Evolutionary conservation across 75 land plant genomes (phyloP).

Genomic region (Pinus albicaulis): DNA sequence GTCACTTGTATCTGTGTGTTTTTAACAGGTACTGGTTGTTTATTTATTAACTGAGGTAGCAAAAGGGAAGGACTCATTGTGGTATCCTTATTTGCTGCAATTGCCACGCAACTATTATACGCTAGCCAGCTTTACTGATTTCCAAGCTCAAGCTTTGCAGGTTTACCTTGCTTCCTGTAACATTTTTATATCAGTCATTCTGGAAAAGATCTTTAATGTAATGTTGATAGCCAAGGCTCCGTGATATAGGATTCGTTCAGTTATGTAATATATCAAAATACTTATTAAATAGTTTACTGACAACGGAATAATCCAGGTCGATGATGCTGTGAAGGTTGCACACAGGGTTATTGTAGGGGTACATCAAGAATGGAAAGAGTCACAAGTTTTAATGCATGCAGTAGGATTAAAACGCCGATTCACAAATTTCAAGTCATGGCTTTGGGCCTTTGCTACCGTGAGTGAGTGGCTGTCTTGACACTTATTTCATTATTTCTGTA

Average conservation of each 20-base stretch:
- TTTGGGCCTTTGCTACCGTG: slow-evolving; percentile 92
- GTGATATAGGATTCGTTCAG: neutral
- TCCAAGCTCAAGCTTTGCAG: slow-evolving; percentile 72
- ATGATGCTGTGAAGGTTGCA: slow-evolving; percentile 73
- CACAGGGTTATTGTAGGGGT: slow-evolving; percentile 36
- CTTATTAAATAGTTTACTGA: neutral
- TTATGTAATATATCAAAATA: neutral
- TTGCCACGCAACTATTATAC: slow-evolving; percentile 67
- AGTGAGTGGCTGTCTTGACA: slow-evolving; percentile 24
- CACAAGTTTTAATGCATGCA: slow-evolving; percentile 38
- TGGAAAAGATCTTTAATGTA: neutral
- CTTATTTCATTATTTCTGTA: neutral
- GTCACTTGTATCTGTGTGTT: neutral
- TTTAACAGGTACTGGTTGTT: slow-evolving; percentile 55
- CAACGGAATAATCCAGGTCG: slow-evolving; percentile 41
- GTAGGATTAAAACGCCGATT: slow-evolving; percentile 55
- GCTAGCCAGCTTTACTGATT: slow-evolving; percentile 42
- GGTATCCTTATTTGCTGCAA: slow-evolving; percentile 69
- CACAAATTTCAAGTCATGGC: slow-evolving; percentile 72
- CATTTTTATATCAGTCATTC: neutral
- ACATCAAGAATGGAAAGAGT: slow-evolving; percentile 60
- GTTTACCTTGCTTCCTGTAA: slow-evolving; percentile 26
- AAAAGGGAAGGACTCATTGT: slow-evolving; percentile 53
- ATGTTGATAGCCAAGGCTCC: neutral
- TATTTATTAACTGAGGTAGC: slow-evolving; percentile 67